Base-by-base conservation (phyloP, 164 flowering plant genomes). In the Umbellularia californica region DNA sequence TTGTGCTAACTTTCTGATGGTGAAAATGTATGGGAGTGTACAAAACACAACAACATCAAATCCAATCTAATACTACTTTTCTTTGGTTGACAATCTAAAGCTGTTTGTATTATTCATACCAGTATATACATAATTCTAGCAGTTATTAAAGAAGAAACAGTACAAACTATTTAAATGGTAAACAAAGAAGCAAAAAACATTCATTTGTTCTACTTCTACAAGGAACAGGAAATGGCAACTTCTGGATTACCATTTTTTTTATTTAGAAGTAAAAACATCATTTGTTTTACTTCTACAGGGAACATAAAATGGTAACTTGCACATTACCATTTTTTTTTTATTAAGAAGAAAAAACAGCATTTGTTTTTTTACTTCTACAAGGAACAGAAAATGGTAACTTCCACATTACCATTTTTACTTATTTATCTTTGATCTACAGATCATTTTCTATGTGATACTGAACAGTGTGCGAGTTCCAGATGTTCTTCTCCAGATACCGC, bases 391-490 rank as follows among this genome's bases (percentile, higher is more conserved):
- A 41, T 20, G 60, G 60, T 55, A 20, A 55, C 60, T 55, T 55
- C 60, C n/a, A 15, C 17, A 15, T 55, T 55, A 55, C 20, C 17
- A 5, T 15, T 55, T 55, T 55, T 17, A 25, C 20, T 55, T 55
- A 0, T 55, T 5, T 19, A 55, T 55, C 60, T 55, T 20, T 20
- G 20, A 15, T 17, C 60, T 15, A 41, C 47, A 41, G 47, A 41
- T 41, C 19, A 3, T 77, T 82, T 71, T 74, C 58, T 55, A 88
- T 84, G 27, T 79, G 50, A 72, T 73, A 88, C n/a, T 74, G 80
- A 47, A 82, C 71, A 5, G 81, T 76, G 30, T 83, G 78, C 65
- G 86, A 92, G 79, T 83, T 83, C 97, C 97, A 90, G 4, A 30
- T 47, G 27, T 74, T 83, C 15, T 86, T 78, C 55, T 88, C 92